Evolutionary conservation across 257 asterid genomes (phyloP).

Genomic region (Solanum piurae): DNA sequence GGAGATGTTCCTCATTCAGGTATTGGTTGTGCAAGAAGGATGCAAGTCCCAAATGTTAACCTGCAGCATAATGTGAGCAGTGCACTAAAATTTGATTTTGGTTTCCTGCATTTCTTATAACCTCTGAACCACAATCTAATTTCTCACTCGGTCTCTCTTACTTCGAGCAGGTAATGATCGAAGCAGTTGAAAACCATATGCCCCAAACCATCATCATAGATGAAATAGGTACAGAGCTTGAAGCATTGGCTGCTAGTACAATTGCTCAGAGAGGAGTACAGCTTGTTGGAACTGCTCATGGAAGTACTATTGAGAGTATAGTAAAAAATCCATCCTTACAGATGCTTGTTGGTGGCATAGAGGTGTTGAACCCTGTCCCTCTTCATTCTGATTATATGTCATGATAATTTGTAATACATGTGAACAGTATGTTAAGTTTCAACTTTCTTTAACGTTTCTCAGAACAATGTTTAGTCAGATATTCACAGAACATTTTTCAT

Average conservation of each 20-base stretch:
- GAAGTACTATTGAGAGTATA: conserved; percentile 82
- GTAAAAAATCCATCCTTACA: conserved; percentile 86
- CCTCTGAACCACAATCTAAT: not conserved
- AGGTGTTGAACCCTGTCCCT: conserved; percentile 35
- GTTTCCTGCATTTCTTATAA: not conserved
- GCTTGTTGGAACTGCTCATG: conserved; percentile 98
- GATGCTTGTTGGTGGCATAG: conserved; percentile 95
- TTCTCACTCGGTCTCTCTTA: not conserved
- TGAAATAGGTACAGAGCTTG: conserved; percentile 96
- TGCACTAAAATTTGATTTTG: not conserved
- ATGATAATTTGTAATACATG: not conserved
- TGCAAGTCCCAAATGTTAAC: conserved; percentile 95
- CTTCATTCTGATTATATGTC: not conserved
- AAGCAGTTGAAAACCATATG: conserved; percentile 99
- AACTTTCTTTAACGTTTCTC: not conserved
- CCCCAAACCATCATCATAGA: conserved; percentile 89
- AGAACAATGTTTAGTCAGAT: not conserved
- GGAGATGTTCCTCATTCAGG: conserved; percentile 98
- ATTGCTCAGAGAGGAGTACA: conserved; percentile 99
- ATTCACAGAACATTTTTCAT: not conserved
- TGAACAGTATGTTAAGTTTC: not conserved
- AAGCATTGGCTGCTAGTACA: conserved; percentile 94
- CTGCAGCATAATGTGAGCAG: conserved; percentile 85
- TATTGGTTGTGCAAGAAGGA: conserved; percentile 96
- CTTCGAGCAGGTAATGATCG: conserved; percentile 78